Percentiles rank a stretch among this genome's conserved stretches.
These are phyloP conservation scores for Xylariaceae sp. DNA, from an alignment of 2,329 filamentous ascomycete species.

Conservation along the genomic window DNA sequence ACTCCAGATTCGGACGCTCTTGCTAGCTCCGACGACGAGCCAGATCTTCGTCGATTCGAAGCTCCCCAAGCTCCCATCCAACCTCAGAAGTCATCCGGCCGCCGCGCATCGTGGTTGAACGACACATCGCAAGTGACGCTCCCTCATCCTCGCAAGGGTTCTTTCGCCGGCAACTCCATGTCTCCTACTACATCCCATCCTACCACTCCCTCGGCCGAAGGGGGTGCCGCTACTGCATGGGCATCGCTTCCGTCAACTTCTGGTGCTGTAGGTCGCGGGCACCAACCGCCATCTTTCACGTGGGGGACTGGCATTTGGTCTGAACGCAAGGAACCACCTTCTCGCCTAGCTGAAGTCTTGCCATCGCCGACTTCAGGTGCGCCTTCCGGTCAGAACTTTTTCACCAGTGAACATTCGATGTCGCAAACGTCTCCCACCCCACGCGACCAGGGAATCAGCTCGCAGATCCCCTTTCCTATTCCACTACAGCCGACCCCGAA, in stretches of 20 bases:
- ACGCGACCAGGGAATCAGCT: slow-evolving; percentile 49
- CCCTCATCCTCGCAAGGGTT: slow-evolving; percentile 64
- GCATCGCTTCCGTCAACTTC: slow-evolving; percentile 47
- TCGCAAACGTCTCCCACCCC: slow-evolving; percentile 48
- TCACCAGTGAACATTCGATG: slow-evolving; percentile 41
- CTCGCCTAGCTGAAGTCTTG: slow-evolving; percentile 67
- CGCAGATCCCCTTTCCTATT: slow-evolving; percentile 78
- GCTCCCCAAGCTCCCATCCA: slow-evolving; percentile 43
- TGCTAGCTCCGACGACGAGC: slow-evolving; percentile 91
- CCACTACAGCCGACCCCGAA: slow-evolving; percentile 87
- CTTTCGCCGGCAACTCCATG: slow-evolving; percentile 70
- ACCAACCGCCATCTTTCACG: slow-evolving; percentile 50
- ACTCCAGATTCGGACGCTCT: slow-evolving; percentile 93
- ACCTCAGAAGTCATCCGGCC: slow-evolving; percentile 54
- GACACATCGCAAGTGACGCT: slow-evolving; percentile 62
- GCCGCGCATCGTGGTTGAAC: slow-evolving; percentile 80
- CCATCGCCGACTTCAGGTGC: slow-evolving; percentile 66
- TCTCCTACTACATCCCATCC: slow-evolving; percentile 77
- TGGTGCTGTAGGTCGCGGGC: slow-evolving; percentile 43
- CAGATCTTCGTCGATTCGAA: slow-evolving; percentile 58
- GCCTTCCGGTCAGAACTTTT: slow-evolving; percentile 43
- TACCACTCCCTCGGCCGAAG: slow-evolving; percentile 68
- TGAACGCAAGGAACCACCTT: slow-evolving; percentile 71
- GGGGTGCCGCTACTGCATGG: slow-evolving; percentile 47
- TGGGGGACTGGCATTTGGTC: slow-evolving; percentile 81